These are phyloP conservation scores for Metroxylon sagu DNA, from an alignment of 176 grass and related monocot species.

Conservation along the genomic window DNA sequence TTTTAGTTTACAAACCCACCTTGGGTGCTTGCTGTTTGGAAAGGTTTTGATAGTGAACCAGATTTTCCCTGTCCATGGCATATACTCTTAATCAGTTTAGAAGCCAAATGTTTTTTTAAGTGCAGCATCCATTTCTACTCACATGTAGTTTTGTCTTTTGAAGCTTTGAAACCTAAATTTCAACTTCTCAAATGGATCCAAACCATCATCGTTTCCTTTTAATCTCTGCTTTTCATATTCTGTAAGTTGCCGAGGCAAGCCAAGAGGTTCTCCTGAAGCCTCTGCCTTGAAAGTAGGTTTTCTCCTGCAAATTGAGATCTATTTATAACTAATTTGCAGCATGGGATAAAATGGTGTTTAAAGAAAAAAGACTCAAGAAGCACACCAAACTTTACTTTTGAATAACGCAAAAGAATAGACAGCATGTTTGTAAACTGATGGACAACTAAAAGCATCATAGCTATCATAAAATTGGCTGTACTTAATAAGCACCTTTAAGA, in stretches of 20 bases:
- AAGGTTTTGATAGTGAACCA: constrained; percentile 49
- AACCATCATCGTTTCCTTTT: constrained; percentile 13
- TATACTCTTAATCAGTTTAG: constrained; percentile 25
- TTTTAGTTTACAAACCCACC: constrained; percentile 28
- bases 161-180: constrained; percentile 75
- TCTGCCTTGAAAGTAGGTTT: constrained; percentile 27
- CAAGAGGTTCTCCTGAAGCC: constrained; percentile 40
- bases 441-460: no score
- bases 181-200: constrained; percentile 55
- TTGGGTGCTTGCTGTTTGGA: constrained; percentile 69
- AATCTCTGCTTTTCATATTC: constrained; percentile 37
- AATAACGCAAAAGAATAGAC: no score
- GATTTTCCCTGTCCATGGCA: constrained; percentile 42
- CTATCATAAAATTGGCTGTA: no score
- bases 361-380: no score
- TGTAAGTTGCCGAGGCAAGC: constrained; percentile 33
- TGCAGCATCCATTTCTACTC: constrained; percentile 36
- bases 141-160: constrained; percentile 58
- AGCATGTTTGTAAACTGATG: no score
- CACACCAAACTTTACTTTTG: no score
- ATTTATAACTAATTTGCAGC: neutral
- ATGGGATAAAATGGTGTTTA: neutral
- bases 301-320: constrained; percentile 39
- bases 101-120: constrained; percentile 8
- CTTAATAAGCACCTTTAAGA: no score